Percentiles rank a stretch among this genome's conserved stretches.
Evolutionary conservation across 2,329 filamentous ascomycete species (phyloP).

Genomic region (Colletotrichum shisoi): DNA sequence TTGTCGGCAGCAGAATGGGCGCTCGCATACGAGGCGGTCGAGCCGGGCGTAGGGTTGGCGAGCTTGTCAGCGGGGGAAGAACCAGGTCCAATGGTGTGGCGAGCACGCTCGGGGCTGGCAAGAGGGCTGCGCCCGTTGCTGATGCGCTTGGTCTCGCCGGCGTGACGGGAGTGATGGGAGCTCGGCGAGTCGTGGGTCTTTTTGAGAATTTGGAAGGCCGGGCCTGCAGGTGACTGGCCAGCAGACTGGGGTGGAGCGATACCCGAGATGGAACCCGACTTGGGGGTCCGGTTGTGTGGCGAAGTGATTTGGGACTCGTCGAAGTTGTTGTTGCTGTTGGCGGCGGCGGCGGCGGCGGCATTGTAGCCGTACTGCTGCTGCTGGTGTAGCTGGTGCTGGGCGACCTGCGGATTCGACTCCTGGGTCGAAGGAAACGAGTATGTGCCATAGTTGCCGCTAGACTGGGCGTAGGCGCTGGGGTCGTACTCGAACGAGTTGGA

Average conservation of each 20-base stretch:
- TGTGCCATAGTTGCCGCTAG: conserved; percentile 40
- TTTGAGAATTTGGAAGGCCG: conserved; percentile 60
- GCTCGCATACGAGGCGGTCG: conserved; percentile 37
- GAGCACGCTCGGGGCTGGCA: conserved; percentile 56
- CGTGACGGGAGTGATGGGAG: conserved; percentile 47
- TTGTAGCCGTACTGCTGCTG: conserved; percentile 41
- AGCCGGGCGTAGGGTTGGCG: conserved; percentile 39
- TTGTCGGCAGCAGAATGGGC: conserved; percentile 42
- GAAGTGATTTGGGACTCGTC: conserved; percentile 55
- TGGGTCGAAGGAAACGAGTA: conserved; percentile 39
- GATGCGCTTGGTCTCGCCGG: conserved; percentile 53
- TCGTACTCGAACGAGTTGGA: conserved; percentile 43
- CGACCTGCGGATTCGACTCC: conserved; percentile 37
- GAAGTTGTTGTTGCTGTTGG: conserved; percentile 43
- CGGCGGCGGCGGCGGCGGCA: conserved; percentile 40
- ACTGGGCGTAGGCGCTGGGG: conserved; percentile 40
- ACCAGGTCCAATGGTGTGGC: conserved; percentile 49
- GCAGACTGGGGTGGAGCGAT: conserved; percentile 43
- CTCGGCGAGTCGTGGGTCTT: conserved; percentile 54
- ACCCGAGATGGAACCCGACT: conserved; percentile 49
- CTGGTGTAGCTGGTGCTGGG: conserved; percentile 38
- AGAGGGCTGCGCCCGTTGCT: conserved; percentile 55
- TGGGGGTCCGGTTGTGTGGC: conserved; percentile 54
- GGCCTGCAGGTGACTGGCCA: conserved; percentile 47
- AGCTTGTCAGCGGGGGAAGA: conserved; percentile 43